Evolutionary conservation across 164 flowering plant genomes (phyloP).

Genomic region (Magnolia kwangsiensis): DNA sequence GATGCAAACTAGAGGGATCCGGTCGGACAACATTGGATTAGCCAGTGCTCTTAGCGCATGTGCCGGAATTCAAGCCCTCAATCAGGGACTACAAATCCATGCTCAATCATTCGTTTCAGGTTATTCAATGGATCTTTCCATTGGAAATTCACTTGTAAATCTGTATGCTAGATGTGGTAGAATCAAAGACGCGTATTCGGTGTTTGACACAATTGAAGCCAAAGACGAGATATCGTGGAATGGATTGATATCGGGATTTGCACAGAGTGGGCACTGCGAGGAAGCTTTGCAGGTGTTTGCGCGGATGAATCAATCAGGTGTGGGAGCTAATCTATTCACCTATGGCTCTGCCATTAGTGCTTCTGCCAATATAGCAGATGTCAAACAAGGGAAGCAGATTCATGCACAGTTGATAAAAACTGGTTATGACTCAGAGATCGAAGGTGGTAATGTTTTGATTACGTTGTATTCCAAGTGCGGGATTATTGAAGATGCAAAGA

Average conservation of each 20-base stretch:
- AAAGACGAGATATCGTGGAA: constrained; percentile 28
- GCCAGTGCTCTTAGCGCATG: constrained; percentile 31
- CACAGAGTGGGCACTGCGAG: constrained; percentile 27
- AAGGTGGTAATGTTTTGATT: constrained; percentile 27
- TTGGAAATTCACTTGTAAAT: constrained; percentile 25
- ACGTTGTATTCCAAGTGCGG: constrained; percentile 33
- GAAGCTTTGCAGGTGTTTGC: constrained; percentile 27
- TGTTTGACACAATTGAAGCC: constrained; percentile 16
- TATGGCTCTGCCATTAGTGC: constrained; percentile 27
- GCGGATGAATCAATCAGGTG: constrained; percentile 17
- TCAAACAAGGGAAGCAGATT: constrained; percentile 29
- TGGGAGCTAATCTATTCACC: constrained; percentile 21
- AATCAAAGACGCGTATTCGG: constrained; percentile 25
- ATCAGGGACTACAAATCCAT: constrained; percentile 27
- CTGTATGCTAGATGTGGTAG: constrained; percentile 32
- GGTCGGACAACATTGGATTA: constrained; percentile 27
- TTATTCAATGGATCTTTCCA: constrained; percentile 22
- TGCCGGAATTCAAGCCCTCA: constrained; percentile 31
- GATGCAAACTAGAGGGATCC: constrained; percentile 26
- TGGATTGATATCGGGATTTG: constrained; percentile 30
- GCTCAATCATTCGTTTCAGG: constrained; percentile 20
- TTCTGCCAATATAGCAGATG: constrained; percentile 26
- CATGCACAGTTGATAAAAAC: constrained; percentile 28
- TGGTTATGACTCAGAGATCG: constrained; percentile 22
- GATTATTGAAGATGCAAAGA: constrained; percentile 21